phyloP scores from a whole-genome alignment of 352 stramenopile species.

The Pythium aphanidermatum region DNA sequence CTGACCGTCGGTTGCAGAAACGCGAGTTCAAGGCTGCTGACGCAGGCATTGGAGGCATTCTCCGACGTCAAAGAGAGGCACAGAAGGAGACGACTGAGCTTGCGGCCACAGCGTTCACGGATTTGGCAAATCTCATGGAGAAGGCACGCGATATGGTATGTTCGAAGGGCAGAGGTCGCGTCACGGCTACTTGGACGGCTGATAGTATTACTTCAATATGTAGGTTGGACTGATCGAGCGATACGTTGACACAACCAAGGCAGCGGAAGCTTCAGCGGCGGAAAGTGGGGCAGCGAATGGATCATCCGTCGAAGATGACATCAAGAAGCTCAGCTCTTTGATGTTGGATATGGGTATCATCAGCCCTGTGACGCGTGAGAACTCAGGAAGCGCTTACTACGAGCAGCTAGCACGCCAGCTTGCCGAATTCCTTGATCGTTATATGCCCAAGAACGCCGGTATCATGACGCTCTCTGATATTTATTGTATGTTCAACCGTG shows the following conservation, averaged over 20 bases:
- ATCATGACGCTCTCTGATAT: constrained; percentile 99
- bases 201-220: no score
- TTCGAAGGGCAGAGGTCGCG: no score
- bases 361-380: constrained; percentile 89
- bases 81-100: constrained; percentile 80
- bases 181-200: no score
- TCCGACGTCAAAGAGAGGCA: constrained; percentile 69
- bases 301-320: constrained; percentile 41
- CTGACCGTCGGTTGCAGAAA: constrained; percentile 69
- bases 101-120: constrained; percentile 79
- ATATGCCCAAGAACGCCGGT: constrained; percentile 87
- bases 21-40: constrained; percentile 72
- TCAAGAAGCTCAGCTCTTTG: constrained; percentile 74
- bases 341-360: constrained; percentile 93
- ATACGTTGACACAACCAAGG: constrained; percentile 82
- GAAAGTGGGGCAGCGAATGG: constrained; percentile 5
- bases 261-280: constrained; percentile 21
- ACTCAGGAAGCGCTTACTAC: constrained; percentile 86
- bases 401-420: constrained; percentile 88
- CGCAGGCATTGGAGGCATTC: constrained; percentile 75
- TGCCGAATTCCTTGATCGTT: constrained; percentile 74
- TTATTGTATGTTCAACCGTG: constrained; percentile 98
- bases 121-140: constrained; percentile 87
- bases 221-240: constrained; percentile 83
- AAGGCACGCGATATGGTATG: constrained; percentile 88